These are phyloP conservation scores for Cutaneotrichosporon spelunceum DNA, from an alignment of 1,284 basidiomycete species.

Conservation along the genomic window DNA sequence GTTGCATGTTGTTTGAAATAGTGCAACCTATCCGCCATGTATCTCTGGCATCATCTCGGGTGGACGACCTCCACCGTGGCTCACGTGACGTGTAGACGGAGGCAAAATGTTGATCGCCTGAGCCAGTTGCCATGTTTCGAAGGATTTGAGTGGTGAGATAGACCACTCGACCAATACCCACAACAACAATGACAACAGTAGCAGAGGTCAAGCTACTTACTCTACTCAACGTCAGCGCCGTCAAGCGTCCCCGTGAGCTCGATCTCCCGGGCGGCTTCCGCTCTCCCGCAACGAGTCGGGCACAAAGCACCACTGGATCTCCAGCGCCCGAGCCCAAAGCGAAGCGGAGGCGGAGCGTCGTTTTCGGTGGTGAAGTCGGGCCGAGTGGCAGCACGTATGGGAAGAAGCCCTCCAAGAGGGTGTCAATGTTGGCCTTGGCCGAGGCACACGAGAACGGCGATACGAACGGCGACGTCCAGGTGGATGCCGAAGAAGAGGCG, in stretches of 20 bases:
- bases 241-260: constrained; percentile 55
- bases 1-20: neutral
- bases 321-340: constrained; percentile 6
- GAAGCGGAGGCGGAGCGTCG: constrained; percentile 43
- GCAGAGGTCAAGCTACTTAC: constrained; percentile 73
- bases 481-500: constrained; percentile 18
- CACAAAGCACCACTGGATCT: neutral
- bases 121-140: neutral
- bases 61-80: constrained; percentile 10
- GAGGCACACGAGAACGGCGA: constrained; percentile 19
- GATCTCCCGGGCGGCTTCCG: constrained; percentile 52
- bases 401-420: constrained; percentile 27
- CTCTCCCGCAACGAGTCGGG: constrained; percentile 13
- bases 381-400: constrained; percentile 46
- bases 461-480: constrained; percentile 17
- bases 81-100: constrained; percentile 1
- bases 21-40: neutral
- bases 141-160: constrained; percentile 2
- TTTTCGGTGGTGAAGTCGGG: constrained; percentile 49
- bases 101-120: constrained; percentile 11
- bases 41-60: neutral
- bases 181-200: constrained; percentile 55
- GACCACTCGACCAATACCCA: constrained; percentile 1
- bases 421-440: constrained; percentile 21
- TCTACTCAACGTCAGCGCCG: constrained; percentile 86